phyloP scores from a whole-genome alignment of 2,329 filamentous ascomycete species.

The Colletotrichum sp. region DNA sequence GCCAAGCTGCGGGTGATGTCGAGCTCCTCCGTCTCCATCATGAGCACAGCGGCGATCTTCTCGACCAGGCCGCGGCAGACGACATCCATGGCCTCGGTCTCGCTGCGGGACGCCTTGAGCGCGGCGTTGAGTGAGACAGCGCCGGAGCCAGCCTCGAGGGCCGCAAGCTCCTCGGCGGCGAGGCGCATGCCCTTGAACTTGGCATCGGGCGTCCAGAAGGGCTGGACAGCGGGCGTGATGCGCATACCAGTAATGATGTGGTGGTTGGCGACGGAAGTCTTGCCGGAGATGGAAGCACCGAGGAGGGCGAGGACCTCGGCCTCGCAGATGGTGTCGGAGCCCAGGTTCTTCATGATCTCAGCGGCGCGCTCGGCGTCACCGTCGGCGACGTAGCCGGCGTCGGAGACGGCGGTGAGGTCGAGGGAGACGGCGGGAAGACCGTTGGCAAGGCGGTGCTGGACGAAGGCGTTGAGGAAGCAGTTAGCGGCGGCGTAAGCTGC shows the following conservation, averaged over 20 bases:
- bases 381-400: conserved; percentile 56
- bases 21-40: conserved; percentile 54
- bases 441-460: conserved; percentile 41
- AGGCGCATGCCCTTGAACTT: conserved; percentile 58
- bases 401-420: conserved; percentile 57
- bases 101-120: conserved; percentile 45
- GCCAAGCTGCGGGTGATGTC: conserved; percentile 45
- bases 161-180: conserved; percentile 41
- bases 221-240: conserved; percentile 49
- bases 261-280: conserved; percentile 44
- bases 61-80: conserved; percentile 50
- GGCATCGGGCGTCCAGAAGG: conserved; percentile 60
- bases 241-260: conserved; percentile 62
- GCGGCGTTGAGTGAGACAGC: conserved; percentile 46
- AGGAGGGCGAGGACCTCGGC: conserved; percentile 61
- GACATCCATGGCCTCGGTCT: conserved; percentile 49
- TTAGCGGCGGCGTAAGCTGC: conserved; percentile 59
- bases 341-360: conserved; percentile 54
- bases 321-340: conserved; percentile 54
- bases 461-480: conserved; percentile 49
- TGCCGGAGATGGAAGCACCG: conserved; percentile 53
- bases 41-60: conserved; percentile 54
- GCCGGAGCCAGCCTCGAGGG: conserved; percentile 33
- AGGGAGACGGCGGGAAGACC: conserved; percentile 52
- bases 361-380: conserved; percentile 44